Percentiles rank a stretch among this genome's conserved stretches.
Evolutionary conservation across 1,284 basidiomycete genomes (phyloP).

Genomic region (Inonotus obliquus): DNA sequence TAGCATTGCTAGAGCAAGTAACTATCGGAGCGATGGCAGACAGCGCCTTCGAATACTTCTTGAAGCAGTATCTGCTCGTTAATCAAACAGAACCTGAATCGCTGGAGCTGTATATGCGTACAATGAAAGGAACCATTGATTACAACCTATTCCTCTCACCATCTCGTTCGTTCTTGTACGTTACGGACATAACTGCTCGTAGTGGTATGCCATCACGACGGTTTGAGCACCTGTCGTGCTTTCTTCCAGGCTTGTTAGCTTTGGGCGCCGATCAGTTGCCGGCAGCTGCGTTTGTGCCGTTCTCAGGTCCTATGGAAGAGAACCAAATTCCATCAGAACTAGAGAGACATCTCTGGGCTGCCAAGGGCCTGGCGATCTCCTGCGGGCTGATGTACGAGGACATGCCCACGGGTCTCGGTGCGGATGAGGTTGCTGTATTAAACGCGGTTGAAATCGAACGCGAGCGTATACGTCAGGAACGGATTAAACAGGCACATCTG

Average conservation of each 20-base stretch:
- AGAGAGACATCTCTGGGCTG: slow-evolving; percentile 60
- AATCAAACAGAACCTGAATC: slow-evolving; percentile 52
- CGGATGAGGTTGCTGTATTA: slow-evolving; percentile 49
- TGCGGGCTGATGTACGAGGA: slow-evolving; percentile 66
- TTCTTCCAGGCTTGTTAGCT: slow-evolving; percentile 70
- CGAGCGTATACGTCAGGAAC: slow-evolving; percentile 3
- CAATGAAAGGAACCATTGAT: slow-evolving; percentile 57
- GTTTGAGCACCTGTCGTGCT: slow-evolving; percentile 76
- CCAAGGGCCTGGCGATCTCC: slow-evolving; percentile 60
- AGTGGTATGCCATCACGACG: slow-evolving; percentile 39
- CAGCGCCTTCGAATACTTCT: slow-evolving; percentile 55
- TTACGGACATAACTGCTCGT: slow-evolving; percentile 43
- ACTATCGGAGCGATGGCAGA: slow-evolving; percentile 18
- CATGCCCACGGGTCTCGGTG: slow-evolving; percentile 53
- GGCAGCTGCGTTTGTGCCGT: slow-evolving; percentile 27
- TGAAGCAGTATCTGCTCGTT: slow-evolving; percentile 71
- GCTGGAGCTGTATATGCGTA: slow-evolving; percentile 59
- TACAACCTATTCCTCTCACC: slow-evolving; percentile 65
- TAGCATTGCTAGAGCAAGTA: slow-evolving; percentile 10
- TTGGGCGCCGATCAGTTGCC: slow-evolving; percentile 62
- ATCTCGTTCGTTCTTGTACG: slow-evolving; percentile 61
- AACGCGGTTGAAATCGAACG: slow-evolving; percentile 10
- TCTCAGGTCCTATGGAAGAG: slow-evolving; percentile 1
- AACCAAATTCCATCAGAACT: slow-evolving; percentile 20
- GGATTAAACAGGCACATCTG: background rate